Evolutionary conservation across 176 grass and related monocot genomes (phyloP).

Genomic region (Avena sativa): DNA sequence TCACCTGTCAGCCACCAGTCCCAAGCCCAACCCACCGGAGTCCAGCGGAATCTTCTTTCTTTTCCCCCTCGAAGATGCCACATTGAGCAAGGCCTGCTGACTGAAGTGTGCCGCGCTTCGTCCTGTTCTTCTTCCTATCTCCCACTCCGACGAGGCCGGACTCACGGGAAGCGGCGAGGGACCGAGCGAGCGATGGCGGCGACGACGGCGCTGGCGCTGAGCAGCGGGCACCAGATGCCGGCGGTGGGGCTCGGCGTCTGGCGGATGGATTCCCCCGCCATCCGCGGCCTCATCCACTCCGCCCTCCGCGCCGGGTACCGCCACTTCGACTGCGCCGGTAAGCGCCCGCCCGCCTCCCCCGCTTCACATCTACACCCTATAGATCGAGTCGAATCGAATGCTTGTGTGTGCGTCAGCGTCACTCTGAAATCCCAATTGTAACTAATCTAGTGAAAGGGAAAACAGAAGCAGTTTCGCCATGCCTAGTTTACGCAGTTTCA

Average conservation of each 20-base stretch:
- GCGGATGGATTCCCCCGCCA: constrained; percentile 78
- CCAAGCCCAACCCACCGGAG: neutral
- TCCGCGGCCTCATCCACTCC: constrained; percentile 79
- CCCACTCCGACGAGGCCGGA: neutral
- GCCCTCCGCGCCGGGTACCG: constrained; percentile 90
- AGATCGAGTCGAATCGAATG: neutral
- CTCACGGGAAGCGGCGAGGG: neutral
- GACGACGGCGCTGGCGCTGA: constrained; percentile 56
- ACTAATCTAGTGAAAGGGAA: too few relatives aligned
- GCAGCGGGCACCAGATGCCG: constrained; percentile 78
- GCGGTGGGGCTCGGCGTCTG: constrained; percentile 89
- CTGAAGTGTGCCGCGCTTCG: neutral
- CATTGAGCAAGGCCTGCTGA: neutral
- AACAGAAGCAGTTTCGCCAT: too few relatives aligned
- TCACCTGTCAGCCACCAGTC: neutral
- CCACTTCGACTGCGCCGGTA: constrained; percentile 97
- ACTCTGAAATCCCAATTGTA: too few relatives aligned
- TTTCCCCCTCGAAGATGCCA: neutral
- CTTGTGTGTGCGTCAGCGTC: too few relatives aligned
- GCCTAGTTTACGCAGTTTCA: too few relatives aligned
- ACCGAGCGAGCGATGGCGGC: constrained; percentile 34
- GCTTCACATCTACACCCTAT: neutral
- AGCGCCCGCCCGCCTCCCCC: neutral
- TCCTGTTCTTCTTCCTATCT: neutral
- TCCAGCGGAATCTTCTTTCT: neutral